A percentile compares a stretch with the other conserved stretches of the same genome.
phyloP scores from a whole-genome alignment of 805 yeast species.

The Cyberlindnera petersonii region DNA sequence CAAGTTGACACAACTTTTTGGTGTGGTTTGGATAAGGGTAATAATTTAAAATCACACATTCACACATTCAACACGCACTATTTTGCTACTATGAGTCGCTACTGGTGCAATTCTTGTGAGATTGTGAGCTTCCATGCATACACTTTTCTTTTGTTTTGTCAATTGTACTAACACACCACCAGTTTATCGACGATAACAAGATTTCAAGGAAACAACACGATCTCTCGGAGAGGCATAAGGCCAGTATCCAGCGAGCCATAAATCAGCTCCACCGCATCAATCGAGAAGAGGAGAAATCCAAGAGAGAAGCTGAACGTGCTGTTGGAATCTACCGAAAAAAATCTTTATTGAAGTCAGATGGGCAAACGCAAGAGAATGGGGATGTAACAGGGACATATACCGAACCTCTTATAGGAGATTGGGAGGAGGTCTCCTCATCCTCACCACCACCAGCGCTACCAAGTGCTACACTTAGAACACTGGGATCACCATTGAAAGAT shows the following conservation, averaged over 20 bases:
- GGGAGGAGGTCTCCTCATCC: slow-evolving; percentile 13
- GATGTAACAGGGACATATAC: neutral
- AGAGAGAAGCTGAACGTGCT: slow-evolving; percentile 20
- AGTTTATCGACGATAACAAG: slow-evolving; percentile 38
- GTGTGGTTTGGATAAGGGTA: no score
- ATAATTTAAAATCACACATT: no score
- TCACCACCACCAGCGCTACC: neutral
- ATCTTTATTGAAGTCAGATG: slow-evolving; percentile 2
- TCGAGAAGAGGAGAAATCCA: slow-evolving; percentile 14
- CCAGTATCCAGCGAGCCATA: slow-evolving; percentile 22
- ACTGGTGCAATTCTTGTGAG: slow-evolving; percentile 32
- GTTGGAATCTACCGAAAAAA: slow-evolving; percentile 4
- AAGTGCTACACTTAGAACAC: no score
- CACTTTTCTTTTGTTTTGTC: neutral
- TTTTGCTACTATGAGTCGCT: slow-evolving; percentile 19
- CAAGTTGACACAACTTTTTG: neutral
- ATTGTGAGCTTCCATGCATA: slow-evolving; percentile 28
- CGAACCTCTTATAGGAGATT: slow-evolving; percentile 14
- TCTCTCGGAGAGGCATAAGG: slow-evolving; percentile 31
- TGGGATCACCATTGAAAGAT: slow-evolving; percentile 6
- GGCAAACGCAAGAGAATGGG: neutral
- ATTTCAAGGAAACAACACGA: slow-evolving; percentile 33
- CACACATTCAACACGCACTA: no score
- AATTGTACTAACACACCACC: neutral
- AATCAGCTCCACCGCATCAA: slow-evolving; percentile 28